Evolutionary conservation across 345 rosid genomes (phyloP).

Genomic region (Schrenkiella parvula): DNA sequence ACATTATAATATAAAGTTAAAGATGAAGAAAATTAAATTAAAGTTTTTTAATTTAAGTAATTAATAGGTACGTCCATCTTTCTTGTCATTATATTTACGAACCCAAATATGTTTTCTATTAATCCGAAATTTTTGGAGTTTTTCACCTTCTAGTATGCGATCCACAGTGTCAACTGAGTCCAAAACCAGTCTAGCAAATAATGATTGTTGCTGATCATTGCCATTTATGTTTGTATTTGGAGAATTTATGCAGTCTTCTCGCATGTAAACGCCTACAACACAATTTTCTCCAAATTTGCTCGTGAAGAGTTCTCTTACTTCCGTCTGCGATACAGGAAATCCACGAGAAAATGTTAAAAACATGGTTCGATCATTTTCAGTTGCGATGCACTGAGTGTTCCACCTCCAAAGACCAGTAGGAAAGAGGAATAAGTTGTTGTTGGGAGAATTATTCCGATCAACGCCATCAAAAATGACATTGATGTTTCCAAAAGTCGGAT

Average conservation of each 20-base stretch:
- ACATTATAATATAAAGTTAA: neutral
- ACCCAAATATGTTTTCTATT: conserved; percentile 41
- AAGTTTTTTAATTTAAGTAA: neutral
- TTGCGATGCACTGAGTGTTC: conserved; percentile 19
- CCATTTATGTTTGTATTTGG: neutral
- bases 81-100: conserved; percentile 24
- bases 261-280: conserved; percentile 25
- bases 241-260: neutral
- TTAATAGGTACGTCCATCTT: neutral
- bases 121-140: conserved; percentile 5
- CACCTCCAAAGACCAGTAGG: conserved; percentile 39
- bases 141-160: neutral
- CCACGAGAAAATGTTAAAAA: conserved; percentile 52
- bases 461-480: neutral
- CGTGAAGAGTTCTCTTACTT: conserved; percentile 32
- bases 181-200: conserved; percentile 24
- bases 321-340: conserved; percentile 37
- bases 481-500: conserved; percentile 39
- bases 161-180: conserved; percentile 19
- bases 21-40: neutral
- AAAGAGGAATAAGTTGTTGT: neutral
- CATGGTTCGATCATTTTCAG: conserved; percentile 39
- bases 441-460: neutral
- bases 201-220: conserved; percentile 3
- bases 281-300: conserved; percentile 18